Percentiles rank a stretch among this genome's conserved stretches.
These are phyloP conservation scores for Claviceps sp. DNA, from an alignment of 2,329 filamentous ascomycete genomes.

Conservation along the genomic window DNA sequence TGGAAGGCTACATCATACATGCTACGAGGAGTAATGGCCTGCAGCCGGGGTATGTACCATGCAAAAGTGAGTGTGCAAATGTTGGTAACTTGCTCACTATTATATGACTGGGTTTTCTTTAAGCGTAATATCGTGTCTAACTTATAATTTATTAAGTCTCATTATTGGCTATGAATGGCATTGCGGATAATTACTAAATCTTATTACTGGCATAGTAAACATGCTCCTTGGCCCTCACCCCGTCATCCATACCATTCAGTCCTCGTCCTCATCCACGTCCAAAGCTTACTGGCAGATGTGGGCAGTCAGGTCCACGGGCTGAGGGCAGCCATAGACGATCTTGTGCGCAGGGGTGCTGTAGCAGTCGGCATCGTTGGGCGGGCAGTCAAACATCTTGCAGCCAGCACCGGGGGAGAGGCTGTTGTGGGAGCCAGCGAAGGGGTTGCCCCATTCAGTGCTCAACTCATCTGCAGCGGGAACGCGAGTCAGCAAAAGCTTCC, in stretches of 20 bases:
- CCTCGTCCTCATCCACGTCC: background rate
- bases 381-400: conserved; percentile 26
- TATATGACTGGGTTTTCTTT: no score
- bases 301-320: conserved; percentile 23
- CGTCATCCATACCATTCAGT: background rate
- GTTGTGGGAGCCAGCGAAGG: conserved; percentile 24
- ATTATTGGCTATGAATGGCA: no score
- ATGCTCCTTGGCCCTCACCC: no score
- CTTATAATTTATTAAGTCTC: no score
- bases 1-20: no score
- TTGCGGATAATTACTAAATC: background rate
- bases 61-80: no score
- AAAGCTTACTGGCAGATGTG: conserved; percentile 14
- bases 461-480: conserved; percentile 19
- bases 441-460: conserved; percentile 28
- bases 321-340: conserved; percentile 28
- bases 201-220: background rate
- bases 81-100: no score
- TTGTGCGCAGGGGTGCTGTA: conserved; percentile 25
- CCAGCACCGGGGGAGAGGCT: conserved; percentile 22
- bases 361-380: conserved; percentile 20
- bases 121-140: no score
- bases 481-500: background rate
- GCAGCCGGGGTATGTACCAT: no score
- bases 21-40: no score